phyloP scores from a whole-genome alignment of 345 rosid genomes.

The Xanthoceras sorbifolium region DNA sequence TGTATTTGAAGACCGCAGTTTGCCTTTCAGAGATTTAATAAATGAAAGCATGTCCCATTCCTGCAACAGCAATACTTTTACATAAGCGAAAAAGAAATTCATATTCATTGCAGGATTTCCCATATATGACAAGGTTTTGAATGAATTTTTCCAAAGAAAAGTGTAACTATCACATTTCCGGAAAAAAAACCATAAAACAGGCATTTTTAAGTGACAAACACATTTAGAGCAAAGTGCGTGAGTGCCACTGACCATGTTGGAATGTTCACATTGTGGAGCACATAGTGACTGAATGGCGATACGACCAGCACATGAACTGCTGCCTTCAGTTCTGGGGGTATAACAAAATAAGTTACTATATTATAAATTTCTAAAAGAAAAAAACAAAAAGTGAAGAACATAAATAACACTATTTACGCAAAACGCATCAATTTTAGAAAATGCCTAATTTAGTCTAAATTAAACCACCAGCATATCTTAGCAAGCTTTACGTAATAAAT shows the following conservation, averaged over 20 bases:
- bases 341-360: conserved; percentile 13
- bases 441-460: no score
- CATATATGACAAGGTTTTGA: neutral
- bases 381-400: neutral
- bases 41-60: conserved; percentile 90
- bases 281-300: conserved; percentile 88
- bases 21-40: conserved; percentile 73
- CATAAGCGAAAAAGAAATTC: neutral
- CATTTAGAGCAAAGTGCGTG: conserved; percentile 29
- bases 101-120: neutral
- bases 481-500: neutral
- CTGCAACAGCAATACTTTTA: conserved; percentile 37
- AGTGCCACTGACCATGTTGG: conserved; percentile 53
- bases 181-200: neutral
- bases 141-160: neutral
- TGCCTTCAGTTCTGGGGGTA: conserved; percentile 54
- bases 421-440: neutral
- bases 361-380: neutral
- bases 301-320: conserved; percentile 53
- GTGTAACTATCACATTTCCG: neutral
- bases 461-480: neutral
- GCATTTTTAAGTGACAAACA: conserved; percentile 17
- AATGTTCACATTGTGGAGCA: conserved; percentile 80
- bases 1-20: conserved; percentile 72
- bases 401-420: neutral